These are phyloP conservation scores for Poronia punctata DNA, from an alignment of 495 filamentous ascomycete species.

Conservation along the genomic window DNA sequence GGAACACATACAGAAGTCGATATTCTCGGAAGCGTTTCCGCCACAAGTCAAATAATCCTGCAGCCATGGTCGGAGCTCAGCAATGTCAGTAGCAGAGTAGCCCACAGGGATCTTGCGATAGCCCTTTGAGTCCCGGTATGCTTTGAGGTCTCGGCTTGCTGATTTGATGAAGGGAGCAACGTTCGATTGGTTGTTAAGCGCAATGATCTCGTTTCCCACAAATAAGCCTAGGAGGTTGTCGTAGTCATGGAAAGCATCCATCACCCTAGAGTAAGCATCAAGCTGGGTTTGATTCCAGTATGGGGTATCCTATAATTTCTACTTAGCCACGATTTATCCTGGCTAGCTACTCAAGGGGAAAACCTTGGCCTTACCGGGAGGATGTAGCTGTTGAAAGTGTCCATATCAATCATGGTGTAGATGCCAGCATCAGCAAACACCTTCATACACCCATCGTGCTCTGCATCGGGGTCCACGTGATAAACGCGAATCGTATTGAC, in stretches of 20 bases:
- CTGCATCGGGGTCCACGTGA: slow-evolving; percentile 63
- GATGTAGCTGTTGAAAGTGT: slow-evolving; percentile 76
- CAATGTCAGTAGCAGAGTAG: slow-evolving; percentile 86
- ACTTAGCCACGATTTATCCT: slow-evolving; percentile 7
- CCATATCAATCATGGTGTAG: slow-evolving; percentile 75
- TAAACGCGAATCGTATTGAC: slow-evolving; percentile 86
- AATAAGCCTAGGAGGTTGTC: slow-evolving; percentile 79
- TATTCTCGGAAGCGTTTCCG: slow-evolving; percentile 54
- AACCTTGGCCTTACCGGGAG: slow-evolving; percentile 47
- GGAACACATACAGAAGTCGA: slow-evolving; percentile 60
- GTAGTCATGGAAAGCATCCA: slow-evolving; percentile 73
- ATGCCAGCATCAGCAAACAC: slow-evolving; percentile 66
- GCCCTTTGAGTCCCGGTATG: slow-evolving; percentile 66
- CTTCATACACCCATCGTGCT: slow-evolving; percentile 69
- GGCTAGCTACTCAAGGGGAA: slow-evolving; percentile 15
- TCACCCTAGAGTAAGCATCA: slow-evolving; percentile 57
- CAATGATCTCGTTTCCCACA: slow-evolving; percentile 81
- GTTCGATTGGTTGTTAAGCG: slow-evolving; percentile 48
- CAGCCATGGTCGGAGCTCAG: slow-evolving; percentile 71
- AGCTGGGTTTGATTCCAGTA: slow-evolving; percentile 67
- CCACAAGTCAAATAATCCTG: slow-evolving; percentile 85
- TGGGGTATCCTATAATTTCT: slow-evolving; percentile 34
- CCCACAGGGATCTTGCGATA: slow-evolving; percentile 80
- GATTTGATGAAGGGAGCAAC: slow-evolving; percentile 80
- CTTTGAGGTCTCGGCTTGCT: slow-evolving; percentile 73